A percentile compares a stretch with the other conserved stretches of the same genome.
Evolutionary conservation across 2,329 filamentous ascomycete genomes (phyloP).

Genomic region (Cladosporium austrohemisphaericum): DNA sequence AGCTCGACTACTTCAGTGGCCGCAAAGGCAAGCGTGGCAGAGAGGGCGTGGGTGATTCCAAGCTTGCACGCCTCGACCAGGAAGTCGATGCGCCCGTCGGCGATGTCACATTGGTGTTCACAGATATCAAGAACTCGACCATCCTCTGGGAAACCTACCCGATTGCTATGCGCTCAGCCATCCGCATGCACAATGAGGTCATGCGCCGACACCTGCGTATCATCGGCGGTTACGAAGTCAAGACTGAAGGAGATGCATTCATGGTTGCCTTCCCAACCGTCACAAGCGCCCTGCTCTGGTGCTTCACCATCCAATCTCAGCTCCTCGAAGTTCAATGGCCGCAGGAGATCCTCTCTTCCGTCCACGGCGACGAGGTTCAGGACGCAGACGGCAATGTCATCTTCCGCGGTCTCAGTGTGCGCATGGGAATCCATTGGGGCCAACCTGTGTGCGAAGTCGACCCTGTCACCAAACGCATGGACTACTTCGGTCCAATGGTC

Average conservation of each 20-base stretch:
- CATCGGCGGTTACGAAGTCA: constrained; percentile 96
- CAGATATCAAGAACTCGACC: constrained; percentile 98
- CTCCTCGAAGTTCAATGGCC: constrained; percentile 91
- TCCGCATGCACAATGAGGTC: constrained; percentile 95
- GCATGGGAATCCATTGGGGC: constrained; percentile 97
- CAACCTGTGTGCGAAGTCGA: constrained; percentile 92
- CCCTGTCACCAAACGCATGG: constrained; percentile 95
- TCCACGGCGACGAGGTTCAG: constrained; percentile 75
- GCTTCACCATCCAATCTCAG: constrained; percentile 85
- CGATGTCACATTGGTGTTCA: constrained; percentile 91
- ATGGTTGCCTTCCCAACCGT: constrained; percentile 98
- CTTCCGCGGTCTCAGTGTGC: constrained; percentile 88
- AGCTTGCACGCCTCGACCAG: constrained; percentile 77
- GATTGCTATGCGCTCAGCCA: constrained; percentile 91
- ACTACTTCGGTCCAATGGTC: constrained; percentile 99
- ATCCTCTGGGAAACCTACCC: constrained; percentile 94
- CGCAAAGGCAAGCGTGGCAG: constrained; percentile 60
- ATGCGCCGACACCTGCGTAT: constrained; percentile 90
- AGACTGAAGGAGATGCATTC: constrained; percentile 98
- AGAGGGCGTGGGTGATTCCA: constrained; percentile 71
- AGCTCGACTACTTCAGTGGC: constrained; percentile 63
- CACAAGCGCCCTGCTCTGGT: constrained; percentile 91
- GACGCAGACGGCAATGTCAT: constrained; percentile 86
- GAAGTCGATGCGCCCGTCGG: constrained; percentile 90
- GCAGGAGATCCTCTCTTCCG: constrained; percentile 81